Evolutionary conservation across 352 stramenopile genomes (phyloP).

Genomic region (Phytophthora multivora): DNA sequence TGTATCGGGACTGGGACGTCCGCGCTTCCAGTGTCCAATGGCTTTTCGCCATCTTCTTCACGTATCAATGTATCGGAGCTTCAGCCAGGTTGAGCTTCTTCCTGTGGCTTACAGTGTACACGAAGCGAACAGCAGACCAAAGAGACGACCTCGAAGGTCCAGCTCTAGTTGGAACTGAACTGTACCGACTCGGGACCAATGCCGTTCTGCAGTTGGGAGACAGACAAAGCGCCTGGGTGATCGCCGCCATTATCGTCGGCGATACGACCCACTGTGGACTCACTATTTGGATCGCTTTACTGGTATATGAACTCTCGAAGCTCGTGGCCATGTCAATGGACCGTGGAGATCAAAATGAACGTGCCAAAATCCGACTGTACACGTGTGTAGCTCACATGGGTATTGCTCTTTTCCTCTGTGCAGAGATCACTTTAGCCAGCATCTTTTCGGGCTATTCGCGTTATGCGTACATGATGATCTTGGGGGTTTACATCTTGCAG

Average conservation of each 20-base stretch:
- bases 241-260: conserved; percentile 30
- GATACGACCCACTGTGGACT: conserved; percentile 38
- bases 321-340: conserved; percentile 41
- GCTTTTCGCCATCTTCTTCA: conserved; percentile 38
- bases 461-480: conserved; percentile 33
- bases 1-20: conserved; percentile 38
- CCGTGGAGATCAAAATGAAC: conserved; percentile 40
- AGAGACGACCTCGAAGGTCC: conserved; percentile 4
- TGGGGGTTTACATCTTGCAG: conserved; percentile 33
- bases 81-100: conserved; percentile 26
- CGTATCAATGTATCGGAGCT: conserved; percentile 29
- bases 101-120: conserved; percentile 24
- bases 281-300: conserved; percentile 34
- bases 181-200: conserved; percentile 35
- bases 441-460: conserved; percentile 34
- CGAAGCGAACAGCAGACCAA: background rate
- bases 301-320: conserved; percentile 57
- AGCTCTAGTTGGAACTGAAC: conserved; percentile 22
- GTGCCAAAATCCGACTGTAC: conserved; percentile 38
- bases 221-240: conserved; percentile 32
- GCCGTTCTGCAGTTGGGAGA: conserved; percentile 31
- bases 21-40: conserved; percentile 32
- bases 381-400: conserved; percentile 22
- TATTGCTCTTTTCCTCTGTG: conserved; percentile 24
- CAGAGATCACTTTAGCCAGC: conserved; percentile 27